Evolutionary conservation across 2,329 filamentous ascomycete species (phyloP).

Genomic region (Colletotrichum sp.): DNA sequence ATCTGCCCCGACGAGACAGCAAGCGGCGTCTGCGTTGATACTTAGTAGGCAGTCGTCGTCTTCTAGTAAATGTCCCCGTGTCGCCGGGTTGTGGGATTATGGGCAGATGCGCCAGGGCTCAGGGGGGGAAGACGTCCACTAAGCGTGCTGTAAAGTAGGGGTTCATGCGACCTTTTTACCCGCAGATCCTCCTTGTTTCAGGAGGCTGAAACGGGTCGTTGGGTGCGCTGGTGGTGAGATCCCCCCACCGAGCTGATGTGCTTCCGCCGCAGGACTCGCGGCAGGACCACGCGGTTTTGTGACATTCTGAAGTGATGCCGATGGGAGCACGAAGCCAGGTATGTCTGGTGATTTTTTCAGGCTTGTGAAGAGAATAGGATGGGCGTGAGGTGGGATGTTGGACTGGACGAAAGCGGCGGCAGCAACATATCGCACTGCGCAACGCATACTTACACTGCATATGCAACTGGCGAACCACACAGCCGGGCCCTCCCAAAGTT

Average conservation of each 20-base stretch:
- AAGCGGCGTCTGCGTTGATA: not conserved
- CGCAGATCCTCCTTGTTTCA: slow-evolving; percentile 17
- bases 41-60: not conserved
- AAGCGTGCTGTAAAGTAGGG: not conserved
- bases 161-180: not conserved
- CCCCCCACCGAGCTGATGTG: not conserved
- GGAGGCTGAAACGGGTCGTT: slow-evolving; percentile 13
- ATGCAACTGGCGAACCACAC: not conserved
- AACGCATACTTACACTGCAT: not conserved
- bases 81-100: not conserved
- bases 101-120: not conserved
- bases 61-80: not conserved
- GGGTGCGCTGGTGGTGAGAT: not conserved
- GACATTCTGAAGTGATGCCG: not conserved
- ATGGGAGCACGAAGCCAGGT: not conserved
- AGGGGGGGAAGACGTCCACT: not conserved
- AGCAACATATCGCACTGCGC: not conserved
- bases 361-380: not conserved
- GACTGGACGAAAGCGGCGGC: not conserved
- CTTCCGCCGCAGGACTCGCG: not conserved
- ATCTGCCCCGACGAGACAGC: not conserved
- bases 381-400: not conserved
- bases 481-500: not conserved
- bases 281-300: not conserved
- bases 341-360: not conserved